These are phyloP conservation scores for Exophiala xenobiotica DNA, from an alignment of 2,329 filamentous ascomycete genomes.

Conservation along the genomic window DNA sequence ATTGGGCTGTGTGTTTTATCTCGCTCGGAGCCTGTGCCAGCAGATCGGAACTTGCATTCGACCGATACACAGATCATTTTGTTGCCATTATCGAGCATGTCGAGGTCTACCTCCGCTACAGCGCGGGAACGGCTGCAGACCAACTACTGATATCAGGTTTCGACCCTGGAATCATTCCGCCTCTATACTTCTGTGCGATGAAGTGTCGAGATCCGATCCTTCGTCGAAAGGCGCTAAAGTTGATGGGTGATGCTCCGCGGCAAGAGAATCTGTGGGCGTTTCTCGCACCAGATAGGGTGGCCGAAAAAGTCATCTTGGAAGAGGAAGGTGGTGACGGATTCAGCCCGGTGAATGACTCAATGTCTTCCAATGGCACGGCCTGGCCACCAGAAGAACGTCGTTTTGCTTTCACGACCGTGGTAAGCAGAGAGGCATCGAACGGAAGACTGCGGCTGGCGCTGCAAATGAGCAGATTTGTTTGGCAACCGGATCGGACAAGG, in stretches of 20 bases:
- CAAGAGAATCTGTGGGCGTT: slow-evolving; percentile 21
- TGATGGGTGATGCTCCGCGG: slow-evolving; percentile 19
- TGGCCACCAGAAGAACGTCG: slow-evolving; percentile 16
- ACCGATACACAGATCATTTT: slow-evolving; percentile 17
- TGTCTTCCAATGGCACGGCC: neutral
- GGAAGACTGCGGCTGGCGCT: slow-evolving; percentile 10
- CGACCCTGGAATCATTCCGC: slow-evolving; percentile 35
- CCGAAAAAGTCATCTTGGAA: slow-evolving; percentile 14
- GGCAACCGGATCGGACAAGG: slow-evolving; percentile 1
- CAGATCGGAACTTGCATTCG: slow-evolving; percentile 13
- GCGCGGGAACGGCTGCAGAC: neutral
- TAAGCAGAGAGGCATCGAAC: neutral
- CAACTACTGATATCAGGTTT: slow-evolving; percentile 24
- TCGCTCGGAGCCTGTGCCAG: slow-evolving; percentile 16
- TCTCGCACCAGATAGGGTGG: slow-evolving; percentile 8
- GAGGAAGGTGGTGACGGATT: slow-evolving; percentile 12
- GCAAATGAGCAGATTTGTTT: slow-evolving; percentile 9
- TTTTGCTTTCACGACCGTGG: slow-evolving; percentile 10
- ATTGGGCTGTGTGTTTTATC: slow-evolving; percentile 19
- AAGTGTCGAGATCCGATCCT: slow-evolving; percentile 37
- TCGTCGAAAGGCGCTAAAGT: slow-evolving; percentile 30
- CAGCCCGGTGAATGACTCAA: neutral
- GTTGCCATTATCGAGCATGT: slow-evolving; percentile 14
- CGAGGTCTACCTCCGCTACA: slow-evolving; percentile 8
- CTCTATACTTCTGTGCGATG: slow-evolving; percentile 36